Percentiles rank a stretch among this genome's conserved stretches.
Conservation (phyloP, 2,329 filamentous ascomycete species). For the Claviceps pazoutovae region DNA sequence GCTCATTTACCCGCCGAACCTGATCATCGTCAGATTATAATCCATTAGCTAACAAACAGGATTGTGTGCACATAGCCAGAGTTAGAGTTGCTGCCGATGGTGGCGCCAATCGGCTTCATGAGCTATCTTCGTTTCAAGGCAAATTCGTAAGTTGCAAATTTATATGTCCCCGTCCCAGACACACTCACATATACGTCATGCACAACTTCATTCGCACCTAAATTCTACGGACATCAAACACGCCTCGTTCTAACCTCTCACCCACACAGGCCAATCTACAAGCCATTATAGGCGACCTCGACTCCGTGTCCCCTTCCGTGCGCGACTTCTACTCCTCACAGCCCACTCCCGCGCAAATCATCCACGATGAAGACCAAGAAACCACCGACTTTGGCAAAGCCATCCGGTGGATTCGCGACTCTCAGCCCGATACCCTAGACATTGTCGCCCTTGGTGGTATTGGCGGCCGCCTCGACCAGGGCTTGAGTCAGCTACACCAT, state of each 20-base stretch:
- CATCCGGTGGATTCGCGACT: constrained; percentile 41
- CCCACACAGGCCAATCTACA: constrained; percentile 42
- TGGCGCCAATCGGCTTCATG: constrained; percentile 64
- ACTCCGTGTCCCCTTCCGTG: constrained; percentile 57
- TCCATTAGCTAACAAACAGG: not conserved
- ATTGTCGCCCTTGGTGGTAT: constrained; percentile 77
- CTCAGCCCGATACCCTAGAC: constrained; percentile 29
- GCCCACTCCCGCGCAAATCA: constrained; percentile 38
- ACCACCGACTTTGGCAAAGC: constrained; percentile 88
- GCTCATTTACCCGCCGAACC: no score
- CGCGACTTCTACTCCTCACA: constrained; percentile 51
- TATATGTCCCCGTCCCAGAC: not conserved
- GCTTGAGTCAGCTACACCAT: constrained; percentile 77
- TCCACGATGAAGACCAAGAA: constrained; percentile 66
- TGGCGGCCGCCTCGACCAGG: constrained; percentile 85
- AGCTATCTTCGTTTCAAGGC: constrained; percentile 27
- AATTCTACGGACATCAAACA: no score
- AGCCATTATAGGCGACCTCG: constrained; percentile 77
- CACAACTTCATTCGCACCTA: not conserved
- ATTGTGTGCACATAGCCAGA: constrained; percentile 31
- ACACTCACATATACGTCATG: not conserved
- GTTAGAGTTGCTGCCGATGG: constrained; percentile 77
- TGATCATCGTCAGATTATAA: no score
- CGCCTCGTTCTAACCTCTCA: no score
- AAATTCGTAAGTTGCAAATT: constrained; percentile 24